Base-by-base conservation (phyloP, 2,329 filamentous ascomycete genomes). In the Penicillium sp. region DNA sequence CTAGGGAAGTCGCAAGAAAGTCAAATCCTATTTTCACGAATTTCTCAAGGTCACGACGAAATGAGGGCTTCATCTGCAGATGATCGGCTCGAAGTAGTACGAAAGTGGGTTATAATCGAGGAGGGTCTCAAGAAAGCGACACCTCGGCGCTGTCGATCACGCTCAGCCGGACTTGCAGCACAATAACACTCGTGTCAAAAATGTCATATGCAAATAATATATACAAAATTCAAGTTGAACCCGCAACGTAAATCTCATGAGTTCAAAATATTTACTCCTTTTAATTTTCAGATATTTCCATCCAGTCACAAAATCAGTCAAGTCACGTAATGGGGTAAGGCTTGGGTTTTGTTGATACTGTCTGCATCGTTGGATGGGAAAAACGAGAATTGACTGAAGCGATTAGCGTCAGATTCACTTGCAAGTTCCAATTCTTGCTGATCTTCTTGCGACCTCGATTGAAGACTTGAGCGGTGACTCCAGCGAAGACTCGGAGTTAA, bases 11-110 rank as follows among this genome's bases (percentile, higher is more conserved):
- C 36, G 1, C 54, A 60, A 40, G 55, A 63, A 31, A 19, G 50
- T 8, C 36, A 43, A 13, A 60, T 65, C 5, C 31, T 65, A 6
- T 14, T 50, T 6, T 64, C 63, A 10, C 62, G 63, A 1, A 65
- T 65, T 23, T 48, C 48, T 1, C 63, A 65, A 43, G 63, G 63
- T 0, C 45, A 54, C 21, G 60, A 65, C 46, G 63, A 65, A 4
- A 65, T 65, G 62, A 52, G 36, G 2, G 51, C 39, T 6, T 60
- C 63, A 0, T 53, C 58, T 11, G 29, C 60, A 1, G 52, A 51
- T 1, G 58, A 65, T 14, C 52, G 63, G 14, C 43, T 50, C 2
- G 48, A 59, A 16, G 60, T 65, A 21, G 58, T 33, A 2, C 56
- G 45, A 23, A 59, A 59, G 47, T 65, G 63, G 63, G 21, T 10